Conservation (phyloP, 2,329 filamentous ascomycete species). For the Botrytis squamosa region DNA sequence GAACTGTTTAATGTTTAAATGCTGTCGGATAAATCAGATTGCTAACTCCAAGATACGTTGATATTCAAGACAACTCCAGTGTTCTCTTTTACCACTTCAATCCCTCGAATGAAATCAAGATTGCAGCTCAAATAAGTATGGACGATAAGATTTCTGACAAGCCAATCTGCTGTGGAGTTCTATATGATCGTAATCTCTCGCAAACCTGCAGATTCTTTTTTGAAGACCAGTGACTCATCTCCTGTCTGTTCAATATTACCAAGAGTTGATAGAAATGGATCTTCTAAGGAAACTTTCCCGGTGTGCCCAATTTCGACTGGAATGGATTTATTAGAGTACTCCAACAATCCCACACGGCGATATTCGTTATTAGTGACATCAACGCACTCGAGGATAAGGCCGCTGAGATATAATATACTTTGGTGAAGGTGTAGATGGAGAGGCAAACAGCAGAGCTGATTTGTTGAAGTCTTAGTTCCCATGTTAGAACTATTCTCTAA, state of each 20-base stretch:
- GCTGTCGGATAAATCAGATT: too few species aligned
- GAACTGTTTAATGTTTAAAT: too few species aligned
- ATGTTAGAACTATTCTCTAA: too few species aligned
- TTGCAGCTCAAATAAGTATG: too few species aligned
- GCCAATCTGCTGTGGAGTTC: too few species aligned
- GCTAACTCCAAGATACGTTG: too few species aligned
- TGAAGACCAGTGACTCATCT: neutral
- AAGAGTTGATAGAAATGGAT: neutral
- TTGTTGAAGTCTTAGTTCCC: neutral
- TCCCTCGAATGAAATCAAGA: too few species aligned
- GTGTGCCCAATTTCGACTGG: too few species aligned
- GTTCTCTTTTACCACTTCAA: neutral
- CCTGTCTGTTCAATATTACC: neutral
- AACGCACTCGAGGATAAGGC: neutral
- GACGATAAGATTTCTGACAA: too few species aligned
- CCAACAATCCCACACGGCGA: neutral
- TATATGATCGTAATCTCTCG: neutral
- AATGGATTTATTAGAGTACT: too few species aligned
- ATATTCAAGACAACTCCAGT: too few species aligned
- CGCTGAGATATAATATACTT: accelerated
- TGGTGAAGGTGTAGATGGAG: neutral
- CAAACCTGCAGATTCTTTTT: neutral
- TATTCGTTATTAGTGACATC: neutral
- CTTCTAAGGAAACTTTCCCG: neutral
- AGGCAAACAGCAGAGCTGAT: neutral